Evolutionary conservation across 192 early-diverging fungal species (phyloP).

Genomic region (Allomyces macrogynus): DNA sequence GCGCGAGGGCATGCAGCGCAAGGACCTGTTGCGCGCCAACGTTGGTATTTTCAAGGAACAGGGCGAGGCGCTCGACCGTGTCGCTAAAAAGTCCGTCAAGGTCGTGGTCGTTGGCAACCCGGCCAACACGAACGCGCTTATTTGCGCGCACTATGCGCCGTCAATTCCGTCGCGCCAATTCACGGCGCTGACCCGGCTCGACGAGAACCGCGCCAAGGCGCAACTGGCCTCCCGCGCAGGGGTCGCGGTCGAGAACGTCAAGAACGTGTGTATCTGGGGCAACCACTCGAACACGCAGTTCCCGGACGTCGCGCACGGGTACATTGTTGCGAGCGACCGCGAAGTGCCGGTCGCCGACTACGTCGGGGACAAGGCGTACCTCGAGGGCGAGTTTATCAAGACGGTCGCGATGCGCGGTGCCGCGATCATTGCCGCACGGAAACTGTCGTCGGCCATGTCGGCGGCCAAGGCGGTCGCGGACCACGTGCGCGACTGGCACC

Average conservation of each 20-base stretch:
- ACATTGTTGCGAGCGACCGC: background rate
- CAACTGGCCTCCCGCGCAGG: background rate
- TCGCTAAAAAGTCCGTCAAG: background rate
- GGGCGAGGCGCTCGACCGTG: background rate
- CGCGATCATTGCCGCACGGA: background rate
- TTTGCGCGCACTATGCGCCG: background rate
- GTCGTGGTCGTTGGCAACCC: background rate
- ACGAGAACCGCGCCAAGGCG: background rate
- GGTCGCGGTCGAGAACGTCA: background rate
- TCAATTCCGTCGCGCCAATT: background rate
- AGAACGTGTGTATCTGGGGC: background rate
- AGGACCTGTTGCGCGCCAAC: background rate
- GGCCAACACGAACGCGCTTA: background rate
- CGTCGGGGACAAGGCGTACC: background rate
- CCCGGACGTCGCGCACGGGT: background rate
- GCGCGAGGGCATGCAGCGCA: constrained; percentile 1
- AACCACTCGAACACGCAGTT: background rate
- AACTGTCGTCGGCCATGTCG: constrained; percentile 1
- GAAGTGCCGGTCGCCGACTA: background rate
- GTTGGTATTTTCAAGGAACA: background rate
- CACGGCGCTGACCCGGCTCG: background rate
- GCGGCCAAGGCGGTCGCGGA: background rate
- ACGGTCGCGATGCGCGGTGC: background rate
- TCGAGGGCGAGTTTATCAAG: background rate
- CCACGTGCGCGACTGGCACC: background rate